A percentile compares a stretch with the other conserved stretches of the same genome.
phyloP scores from a whole-genome alignment of 1,284 basidiomycete genomes.

The Gomphus bonarii region DNA sequence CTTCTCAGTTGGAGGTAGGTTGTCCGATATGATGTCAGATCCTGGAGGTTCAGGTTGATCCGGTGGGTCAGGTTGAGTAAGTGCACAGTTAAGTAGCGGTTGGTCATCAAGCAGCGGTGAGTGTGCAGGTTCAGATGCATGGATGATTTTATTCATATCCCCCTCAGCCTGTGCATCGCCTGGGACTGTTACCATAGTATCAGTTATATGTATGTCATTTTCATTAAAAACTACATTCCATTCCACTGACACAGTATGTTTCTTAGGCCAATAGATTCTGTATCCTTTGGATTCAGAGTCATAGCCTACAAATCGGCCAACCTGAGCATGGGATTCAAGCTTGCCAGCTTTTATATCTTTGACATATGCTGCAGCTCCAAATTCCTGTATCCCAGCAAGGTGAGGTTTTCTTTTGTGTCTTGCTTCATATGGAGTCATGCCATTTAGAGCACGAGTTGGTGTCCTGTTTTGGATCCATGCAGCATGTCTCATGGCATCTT shows the following conservation, averaged over 20 bases:
- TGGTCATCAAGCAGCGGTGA: too few species aligned
- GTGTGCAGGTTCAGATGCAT: too few species aligned
- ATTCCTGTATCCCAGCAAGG: slow-evolving; percentile 21
- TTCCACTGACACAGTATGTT: slow-evolving; percentile 18
- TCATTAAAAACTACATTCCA: slow-evolving; percentile 18
- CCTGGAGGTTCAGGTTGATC: too few species aligned
- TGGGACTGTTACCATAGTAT: neutral
- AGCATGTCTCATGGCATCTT: slow-evolving; percentile 13
- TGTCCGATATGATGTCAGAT: too few species aligned
- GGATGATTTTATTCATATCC: neutral
- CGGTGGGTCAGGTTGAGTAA: too few species aligned
- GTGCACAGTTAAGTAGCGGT: too few species aligned
- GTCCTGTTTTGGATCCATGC: slow-evolving; percentile 25
- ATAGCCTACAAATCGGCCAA: slow-evolving; percentile 21
- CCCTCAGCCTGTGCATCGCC: neutral
- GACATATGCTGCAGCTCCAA: slow-evolving; percentile 23
- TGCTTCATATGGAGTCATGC: slow-evolving; percentile 23
- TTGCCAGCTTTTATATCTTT: slow-evolving; percentile 15
- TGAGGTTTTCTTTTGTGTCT: slow-evolving; percentile 23
- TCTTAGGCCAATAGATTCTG: slow-evolving; percentile 23
- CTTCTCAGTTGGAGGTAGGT: too few species aligned
- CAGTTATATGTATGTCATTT: neutral
- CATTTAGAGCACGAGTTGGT: slow-evolving; percentile 19
- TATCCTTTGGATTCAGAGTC: slow-evolving; percentile 20
- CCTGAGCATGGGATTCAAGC: slow-evolving; percentile 10